Evolutionary conservation across 257 asterid genomes (phyloP).

Genomic region (Plectranthus barbatus): DNA sequence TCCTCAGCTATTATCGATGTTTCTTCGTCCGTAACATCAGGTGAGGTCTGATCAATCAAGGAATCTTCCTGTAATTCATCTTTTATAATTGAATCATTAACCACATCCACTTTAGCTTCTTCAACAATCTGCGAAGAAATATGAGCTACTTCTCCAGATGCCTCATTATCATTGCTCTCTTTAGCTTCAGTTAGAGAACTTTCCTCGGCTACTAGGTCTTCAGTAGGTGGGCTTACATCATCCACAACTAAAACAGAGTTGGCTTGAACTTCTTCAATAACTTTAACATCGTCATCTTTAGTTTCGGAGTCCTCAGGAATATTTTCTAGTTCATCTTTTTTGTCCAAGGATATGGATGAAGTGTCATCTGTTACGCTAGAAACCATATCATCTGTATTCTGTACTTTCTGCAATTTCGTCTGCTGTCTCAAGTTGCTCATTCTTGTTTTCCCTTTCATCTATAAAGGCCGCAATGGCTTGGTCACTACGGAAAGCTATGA

Average conservation of each 20-base stretch:
- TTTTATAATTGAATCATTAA: constrained; percentile 16
- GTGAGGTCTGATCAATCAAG: constrained; percentile 9
- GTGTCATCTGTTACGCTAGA: constrained; percentile 3
- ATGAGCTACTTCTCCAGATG: constrained; percentile 20
- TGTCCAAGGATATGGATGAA: constrained; percentile 16
- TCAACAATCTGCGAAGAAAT: constrained; percentile 25
- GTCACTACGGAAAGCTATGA: constrained; percentile 62
- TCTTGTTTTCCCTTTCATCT: constrained; percentile 50
- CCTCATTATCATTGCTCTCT: constrained; percentile 26
- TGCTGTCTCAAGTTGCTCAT: constrained; percentile 25
- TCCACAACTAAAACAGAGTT: constrained; percentile 24
- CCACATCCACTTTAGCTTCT: constrained; percentile 15
- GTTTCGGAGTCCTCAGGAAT: constrained; percentile 14
- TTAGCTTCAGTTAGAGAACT: constrained; percentile 29
- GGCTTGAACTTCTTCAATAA: constrained; percentile 29
- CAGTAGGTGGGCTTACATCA: constrained; percentile 24
- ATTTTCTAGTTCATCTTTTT: constrained; percentile 23
- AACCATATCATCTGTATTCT: constrained; percentile 4
- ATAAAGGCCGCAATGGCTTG: constrained; percentile 62
- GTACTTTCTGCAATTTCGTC: constrained; percentile 22
- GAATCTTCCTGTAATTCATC: constrained; percentile 21
- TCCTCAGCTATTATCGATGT: constrained; percentile 8
- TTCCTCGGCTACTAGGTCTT: constrained; percentile 25
- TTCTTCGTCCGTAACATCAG: constrained; percentile 13
- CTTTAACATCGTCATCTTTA: constrained; percentile 21